phyloP scores from a whole-genome alignment of 2,329 filamentous ascomycete species.

The Calonectria hawksworthii region DNA sequence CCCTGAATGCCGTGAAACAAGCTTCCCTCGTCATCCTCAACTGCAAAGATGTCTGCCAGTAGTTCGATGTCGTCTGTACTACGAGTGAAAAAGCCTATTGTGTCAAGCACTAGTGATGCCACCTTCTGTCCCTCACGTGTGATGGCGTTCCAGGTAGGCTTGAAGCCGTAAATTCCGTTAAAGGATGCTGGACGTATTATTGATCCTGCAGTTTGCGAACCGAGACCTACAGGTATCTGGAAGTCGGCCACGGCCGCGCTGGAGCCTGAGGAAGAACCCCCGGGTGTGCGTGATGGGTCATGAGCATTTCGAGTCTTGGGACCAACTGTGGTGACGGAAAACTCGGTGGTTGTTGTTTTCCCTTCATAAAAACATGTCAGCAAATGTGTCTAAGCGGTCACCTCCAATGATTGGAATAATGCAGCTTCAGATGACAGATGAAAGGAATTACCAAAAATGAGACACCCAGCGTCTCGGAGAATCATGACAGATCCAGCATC shows the following conservation, averaged over 20 bases:
- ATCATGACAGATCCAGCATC: not conserved
- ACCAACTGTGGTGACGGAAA: constrained; percentile 67
- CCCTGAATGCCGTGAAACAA: constrained; percentile 56
- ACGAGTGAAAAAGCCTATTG: constrained; percentile 72
- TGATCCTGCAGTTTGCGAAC: constrained; percentile 77
- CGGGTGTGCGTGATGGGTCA: constrained; percentile 70
- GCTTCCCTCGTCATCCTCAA: constrained; percentile 63
- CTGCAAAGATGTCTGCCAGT: constrained; percentile 65
- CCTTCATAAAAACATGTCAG: constrained; percentile 23
- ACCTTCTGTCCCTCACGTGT: constrained; percentile 73
- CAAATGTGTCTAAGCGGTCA: not conserved
- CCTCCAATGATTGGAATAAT: not conserved
- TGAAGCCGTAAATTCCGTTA: constrained; percentile 75
- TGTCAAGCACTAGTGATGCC: constrained; percentile 72
- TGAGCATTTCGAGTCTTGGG: constrained; percentile 72
- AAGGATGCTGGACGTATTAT: constrained; percentile 75
- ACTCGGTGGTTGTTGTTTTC: constrained; percentile 70
- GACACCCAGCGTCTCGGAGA: constrained; percentile 2
- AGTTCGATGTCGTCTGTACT: constrained; percentile 70
- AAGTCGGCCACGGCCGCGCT: constrained; percentile 76
- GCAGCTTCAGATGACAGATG: not conserved
- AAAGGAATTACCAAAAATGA: not conserved
- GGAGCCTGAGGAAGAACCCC: constrained; percentile 73
- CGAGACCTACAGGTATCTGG: constrained; percentile 72
- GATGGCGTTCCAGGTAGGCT: constrained; percentile 76